Percentiles rank a stretch among this genome's conserved stretches.
These are phyloP conservation scores for Euphorbia celastroides DNA, from an alignment of 441 rosid genomes.

Conservation along the genomic window DNA sequence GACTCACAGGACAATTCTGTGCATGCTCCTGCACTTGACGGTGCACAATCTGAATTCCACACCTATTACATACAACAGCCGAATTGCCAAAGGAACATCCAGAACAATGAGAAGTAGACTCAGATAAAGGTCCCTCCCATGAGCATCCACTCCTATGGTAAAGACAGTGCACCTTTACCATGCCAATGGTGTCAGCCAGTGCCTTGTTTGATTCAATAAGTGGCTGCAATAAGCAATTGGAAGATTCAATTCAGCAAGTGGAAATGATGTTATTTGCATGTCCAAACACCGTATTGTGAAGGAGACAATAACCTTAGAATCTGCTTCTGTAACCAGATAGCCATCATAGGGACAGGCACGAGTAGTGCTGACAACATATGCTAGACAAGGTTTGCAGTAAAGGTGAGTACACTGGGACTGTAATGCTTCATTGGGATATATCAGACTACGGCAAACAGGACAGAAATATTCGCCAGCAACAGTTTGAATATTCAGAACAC, in stretches of 20 bases:
- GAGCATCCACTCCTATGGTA: conserved; percentile 75
- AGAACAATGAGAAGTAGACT: conserved; percentile 64
- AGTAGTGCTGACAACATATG: conserved; percentile 52
- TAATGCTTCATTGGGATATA: conserved; percentile 71
- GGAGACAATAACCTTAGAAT: conserved; percentile 57
- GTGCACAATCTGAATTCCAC: conserved; percentile 57
- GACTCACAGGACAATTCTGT: conserved; percentile 73
- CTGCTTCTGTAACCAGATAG: conserved; percentile 69
- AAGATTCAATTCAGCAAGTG: not conserved
- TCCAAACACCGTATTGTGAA: conserved; percentile 1
- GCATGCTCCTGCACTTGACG: conserved; percentile 82
- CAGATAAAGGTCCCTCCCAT: conserved; percentile 67
- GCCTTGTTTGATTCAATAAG: conserved; percentile 54
- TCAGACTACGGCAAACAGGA: conserved; percentile 69
- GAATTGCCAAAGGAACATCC: conserved; percentile 71
- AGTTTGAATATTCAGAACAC: conserved; percentile 62
- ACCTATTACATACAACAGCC: conserved; percentile 65
- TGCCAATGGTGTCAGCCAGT: conserved; percentile 63
- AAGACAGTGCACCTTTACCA: conserved; percentile 52
- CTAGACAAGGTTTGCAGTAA: conserved; percentile 69
- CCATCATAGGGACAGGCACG: conserved; percentile 80
- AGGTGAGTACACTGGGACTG: conserved; percentile 80
- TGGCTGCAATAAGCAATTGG: conserved; percentile 40
- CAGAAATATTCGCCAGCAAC: conserved; percentile 78
- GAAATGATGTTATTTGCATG: not conserved